Evolutionary conservation across 192 early-diverging fungal species (phyloP).

Genomic region (Piromyces sp.): DNA sequence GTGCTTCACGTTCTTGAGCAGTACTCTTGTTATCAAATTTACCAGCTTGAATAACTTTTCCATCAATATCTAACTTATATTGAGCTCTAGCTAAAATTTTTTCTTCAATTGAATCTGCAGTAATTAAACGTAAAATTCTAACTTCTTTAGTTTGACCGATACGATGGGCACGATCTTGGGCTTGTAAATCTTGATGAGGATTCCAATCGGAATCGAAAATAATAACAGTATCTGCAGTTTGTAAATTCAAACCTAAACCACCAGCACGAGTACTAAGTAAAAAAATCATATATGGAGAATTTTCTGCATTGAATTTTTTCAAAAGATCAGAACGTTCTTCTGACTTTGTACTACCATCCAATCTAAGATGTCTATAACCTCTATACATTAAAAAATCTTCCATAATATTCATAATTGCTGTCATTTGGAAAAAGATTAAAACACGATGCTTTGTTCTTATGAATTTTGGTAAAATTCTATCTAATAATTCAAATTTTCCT

Average conservation of each 20-base stretch:
- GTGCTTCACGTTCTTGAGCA: constrained; percentile 77
- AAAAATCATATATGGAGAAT: constrained; percentile 72
- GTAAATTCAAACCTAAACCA: constrained; percentile 88
- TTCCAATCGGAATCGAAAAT: constrained; percentile 99
- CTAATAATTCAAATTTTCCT: constrained; percentile 94
- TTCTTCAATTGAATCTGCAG: constrained; percentile 83
- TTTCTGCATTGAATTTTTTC: constrained; percentile 61
- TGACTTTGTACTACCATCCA: constrained; percentile 82
- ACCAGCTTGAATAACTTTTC: constrained; percentile 97
- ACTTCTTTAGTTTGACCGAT: constrained; percentile 98
- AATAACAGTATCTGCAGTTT: constrained; percentile 93
- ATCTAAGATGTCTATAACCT: constrained; percentile 53
- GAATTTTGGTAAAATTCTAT: constrained; percentile 86
- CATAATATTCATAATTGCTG: constrained; percentile 83
- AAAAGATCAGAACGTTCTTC: constrained; percentile 71
- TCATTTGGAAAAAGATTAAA: constrained; percentile 51
- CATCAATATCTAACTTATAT: constrained; percentile 91
- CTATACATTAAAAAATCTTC: constrained; percentile 77
- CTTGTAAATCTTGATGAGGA: constrained; percentile 95
- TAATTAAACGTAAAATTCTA: constrained; percentile 80
- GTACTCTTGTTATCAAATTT: constrained; percentile 97
- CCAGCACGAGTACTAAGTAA: constrained; percentile 89
- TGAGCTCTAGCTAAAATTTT: constrained; percentile 80
- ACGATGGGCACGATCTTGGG: constrained; percentile 97
- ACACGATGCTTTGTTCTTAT: constrained; percentile 62